Percentiles rank a stretch among this genome's conserved stretches.
phyloP scores from a whole-genome alignment of 371 early-diverging fungal genomes.

The Blastocladiella emersonii region DNA sequence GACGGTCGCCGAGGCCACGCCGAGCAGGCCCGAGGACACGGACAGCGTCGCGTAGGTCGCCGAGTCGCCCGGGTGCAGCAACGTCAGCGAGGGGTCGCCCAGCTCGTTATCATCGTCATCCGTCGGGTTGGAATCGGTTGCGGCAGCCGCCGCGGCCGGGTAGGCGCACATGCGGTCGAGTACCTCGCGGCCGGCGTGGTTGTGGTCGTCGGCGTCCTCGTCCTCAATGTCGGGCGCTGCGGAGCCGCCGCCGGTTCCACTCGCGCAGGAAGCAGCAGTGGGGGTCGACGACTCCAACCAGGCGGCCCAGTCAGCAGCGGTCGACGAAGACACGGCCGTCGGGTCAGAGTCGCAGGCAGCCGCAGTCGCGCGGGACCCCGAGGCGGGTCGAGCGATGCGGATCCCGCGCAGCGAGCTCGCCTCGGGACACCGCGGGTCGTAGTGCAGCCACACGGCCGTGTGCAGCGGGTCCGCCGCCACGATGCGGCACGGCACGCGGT shows the following conservation, averaged over 20 bases:
- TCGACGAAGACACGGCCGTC: too few species aligned
- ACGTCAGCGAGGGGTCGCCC: neutral
- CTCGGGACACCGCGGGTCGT: slow-evolving; percentile 10
- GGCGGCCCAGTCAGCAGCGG: too few species aligned
- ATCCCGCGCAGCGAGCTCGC: neutral
- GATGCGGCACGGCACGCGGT: neutral
- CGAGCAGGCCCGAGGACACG: slow-evolving; percentile 6
- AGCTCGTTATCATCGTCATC: too few species aligned
- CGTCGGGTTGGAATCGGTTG: too few species aligned
- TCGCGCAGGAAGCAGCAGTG: neutral
- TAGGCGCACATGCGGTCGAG: neutral
- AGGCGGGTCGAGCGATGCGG: too few species aligned
- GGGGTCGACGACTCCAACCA: too few species aligned
- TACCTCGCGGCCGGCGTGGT: neutral
- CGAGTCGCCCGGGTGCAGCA: neutral
- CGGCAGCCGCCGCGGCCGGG: neutral
- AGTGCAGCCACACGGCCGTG: slow-evolving; percentile 20
- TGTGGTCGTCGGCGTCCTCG: neutral
- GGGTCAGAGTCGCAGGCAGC: too few species aligned
- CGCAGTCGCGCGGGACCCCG: too few species aligned
- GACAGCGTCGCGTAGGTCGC: neutral
- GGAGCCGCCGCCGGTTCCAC: neutral
- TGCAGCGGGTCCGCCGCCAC: slow-evolving; percentile 15
- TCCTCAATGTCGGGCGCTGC: neutral
- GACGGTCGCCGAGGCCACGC: slow-evolving; percentile 13